Conservation (phyloP, 2,329 filamentous ascomycete genomes). For the Elsinoe fawcettii region DNA sequence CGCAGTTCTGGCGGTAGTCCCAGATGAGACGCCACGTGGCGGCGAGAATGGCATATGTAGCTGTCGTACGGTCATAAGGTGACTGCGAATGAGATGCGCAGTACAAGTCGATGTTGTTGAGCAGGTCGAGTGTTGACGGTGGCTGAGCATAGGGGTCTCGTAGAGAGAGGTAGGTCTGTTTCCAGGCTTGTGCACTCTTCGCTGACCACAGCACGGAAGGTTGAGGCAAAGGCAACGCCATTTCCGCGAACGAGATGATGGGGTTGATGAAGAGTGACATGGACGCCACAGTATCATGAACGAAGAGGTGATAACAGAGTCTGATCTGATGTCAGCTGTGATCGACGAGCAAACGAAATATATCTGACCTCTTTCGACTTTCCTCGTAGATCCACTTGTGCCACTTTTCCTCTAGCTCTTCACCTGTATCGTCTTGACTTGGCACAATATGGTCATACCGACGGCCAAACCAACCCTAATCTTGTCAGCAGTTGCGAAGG, state of each 20-base stretch:
- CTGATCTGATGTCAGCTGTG: neutral
- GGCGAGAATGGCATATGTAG: slow-evolving; percentile 55
- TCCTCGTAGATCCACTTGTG: slow-evolving; percentile 54
- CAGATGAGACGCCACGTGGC: slow-evolving; percentile 59
- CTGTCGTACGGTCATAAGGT: slow-evolving; percentile 48
- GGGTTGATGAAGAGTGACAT: slow-evolving; percentile 59
- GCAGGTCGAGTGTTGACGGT: slow-evolving; percentile 49
- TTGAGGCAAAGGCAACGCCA: slow-evolving; percentile 58
- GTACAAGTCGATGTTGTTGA: slow-evolving; percentile 50
- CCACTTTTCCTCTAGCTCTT: slow-evolving; percentile 58
- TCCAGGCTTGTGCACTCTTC: slow-evolving; percentile 57
- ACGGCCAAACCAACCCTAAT: slow-evolving; percentile 18
- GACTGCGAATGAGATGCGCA: slow-evolving; percentile 38
- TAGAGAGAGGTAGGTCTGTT: slow-evolving; percentile 47
- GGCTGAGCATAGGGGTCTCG: slow-evolving; percentile 32
- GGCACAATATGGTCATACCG: slow-evolving; percentile 40
- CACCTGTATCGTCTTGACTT: slow-evolving; percentile 47
- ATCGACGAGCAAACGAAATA: neutral
- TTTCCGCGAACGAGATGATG: slow-evolving; percentile 60
- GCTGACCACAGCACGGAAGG: slow-evolving; percentile 59
- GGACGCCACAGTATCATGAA: slow-evolving; percentile 59
- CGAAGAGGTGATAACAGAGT: slow-evolving; percentile 56
- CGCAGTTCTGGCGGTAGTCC: slow-evolving; percentile 56
- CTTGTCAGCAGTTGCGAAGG: neutral
- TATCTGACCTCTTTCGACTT: slow-evolving; percentile 52